Percentiles rank a stretch among this genome's conserved stretches.
Evolutionary conservation across 495 filamentous ascomycete genomes (phyloP).

Genomic region (Entonaema liquescens): DNA sequence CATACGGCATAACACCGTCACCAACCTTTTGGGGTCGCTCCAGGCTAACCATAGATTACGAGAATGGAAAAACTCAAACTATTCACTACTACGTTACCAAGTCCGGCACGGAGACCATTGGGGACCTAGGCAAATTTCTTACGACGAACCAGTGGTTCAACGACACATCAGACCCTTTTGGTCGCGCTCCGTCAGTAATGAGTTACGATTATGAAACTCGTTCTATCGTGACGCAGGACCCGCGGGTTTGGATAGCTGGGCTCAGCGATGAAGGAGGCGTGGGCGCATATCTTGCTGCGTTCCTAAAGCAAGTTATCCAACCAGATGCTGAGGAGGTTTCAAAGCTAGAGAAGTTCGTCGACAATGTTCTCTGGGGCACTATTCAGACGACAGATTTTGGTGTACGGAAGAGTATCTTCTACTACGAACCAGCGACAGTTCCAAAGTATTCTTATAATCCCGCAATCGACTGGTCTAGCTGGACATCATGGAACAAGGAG

Average conservation of each 20-base stretch:
- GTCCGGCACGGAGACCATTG: slow-evolving; percentile 47
- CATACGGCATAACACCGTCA: slow-evolving; percentile 46
- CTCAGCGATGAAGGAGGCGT: slow-evolving; percentile 62
- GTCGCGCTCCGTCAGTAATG: slow-evolving; percentile 58
- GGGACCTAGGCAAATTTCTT: slow-evolving; percentile 49
- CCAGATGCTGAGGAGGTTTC: slow-evolving; percentile 54
- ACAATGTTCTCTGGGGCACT: slow-evolving; percentile 52
- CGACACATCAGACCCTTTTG: slow-evolving; percentile 58
- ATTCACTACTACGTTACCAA: slow-evolving; percentile 62
- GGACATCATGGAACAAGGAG: slow-evolving; percentile 54
- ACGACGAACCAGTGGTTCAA: slow-evolving; percentile 56
- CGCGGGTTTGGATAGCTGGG: slow-evolving; percentile 62
- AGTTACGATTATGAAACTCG: slow-evolving; percentile 56
- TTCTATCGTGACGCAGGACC: slow-evolving; percentile 56
- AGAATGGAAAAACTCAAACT: slow-evolving; percentile 53
- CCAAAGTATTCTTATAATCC: slow-evolving; percentile 51
- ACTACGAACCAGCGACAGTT: slow-evolving; percentile 53
- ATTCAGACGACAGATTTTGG: slow-evolving; percentile 53
- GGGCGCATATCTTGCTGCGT: slow-evolving; percentile 55
- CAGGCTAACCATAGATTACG: slow-evolving; percentile 53
- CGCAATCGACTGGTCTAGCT: slow-evolving; percentile 51
- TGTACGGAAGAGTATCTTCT: slow-evolving; percentile 62
- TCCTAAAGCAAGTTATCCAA: slow-evolving; percentile 58
- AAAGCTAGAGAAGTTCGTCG: slow-evolving; percentile 58
- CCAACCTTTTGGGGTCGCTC: slow-evolving; percentile 51